Evolutionary conservation across 2,329 filamentous ascomycete genomes (phyloP).

Genomic region (Phoma sp.): DNA sequence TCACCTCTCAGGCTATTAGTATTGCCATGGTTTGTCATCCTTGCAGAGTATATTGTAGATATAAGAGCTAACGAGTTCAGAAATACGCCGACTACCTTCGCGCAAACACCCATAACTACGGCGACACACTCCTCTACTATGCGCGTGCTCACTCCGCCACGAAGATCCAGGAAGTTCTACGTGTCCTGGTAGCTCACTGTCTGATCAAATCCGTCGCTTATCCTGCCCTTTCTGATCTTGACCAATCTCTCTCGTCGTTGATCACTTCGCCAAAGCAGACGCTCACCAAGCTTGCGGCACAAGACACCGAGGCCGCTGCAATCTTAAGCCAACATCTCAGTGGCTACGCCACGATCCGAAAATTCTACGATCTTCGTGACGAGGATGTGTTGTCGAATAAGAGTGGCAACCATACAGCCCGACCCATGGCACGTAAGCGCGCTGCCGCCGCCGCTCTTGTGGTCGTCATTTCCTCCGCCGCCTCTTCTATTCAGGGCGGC

Average conservation of each 20-base stretch:
- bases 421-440: slow-evolving; percentile 66
- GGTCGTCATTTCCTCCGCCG: slow-evolving; percentile 83
- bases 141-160: slow-evolving; percentile 78
- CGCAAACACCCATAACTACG: slow-evolving; percentile 76
- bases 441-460: slow-evolving; percentile 76
- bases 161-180: slow-evolving; percentile 84
- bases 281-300: slow-evolving; percentile 72
- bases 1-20: slow-evolving; percentile 78
- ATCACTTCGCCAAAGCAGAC: slow-evolving; percentile 74
- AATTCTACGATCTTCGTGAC: slow-evolving; percentile 90
- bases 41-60: background rate
- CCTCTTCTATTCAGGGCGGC: slow-evolving; percentile 89
- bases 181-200: slow-evolving; percentile 85
- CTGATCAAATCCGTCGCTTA: slow-evolving; percentile 84
- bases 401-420: slow-evolving; percentile 49
- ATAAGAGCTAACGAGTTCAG: slow-evolving; percentile 54
- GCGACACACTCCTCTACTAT: slow-evolving; percentile 88
- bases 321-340: slow-evolving; percentile 85
- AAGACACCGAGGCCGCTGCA: slow-evolving; percentile 81
- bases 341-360: slow-evolving; percentile 88
- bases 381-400: slow-evolving; percentile 54
- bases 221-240: slow-evolving; percentile 73
- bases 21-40: slow-evolving; percentile 71
- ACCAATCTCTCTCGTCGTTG: slow-evolving; percentile 72
- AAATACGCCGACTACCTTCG: slow-evolving; percentile 82